These are phyloP conservation scores for Strobilomyces dryophilus DNA, from an alignment of 768 basidiomycete species.

Conservation along the genomic window DNA sequence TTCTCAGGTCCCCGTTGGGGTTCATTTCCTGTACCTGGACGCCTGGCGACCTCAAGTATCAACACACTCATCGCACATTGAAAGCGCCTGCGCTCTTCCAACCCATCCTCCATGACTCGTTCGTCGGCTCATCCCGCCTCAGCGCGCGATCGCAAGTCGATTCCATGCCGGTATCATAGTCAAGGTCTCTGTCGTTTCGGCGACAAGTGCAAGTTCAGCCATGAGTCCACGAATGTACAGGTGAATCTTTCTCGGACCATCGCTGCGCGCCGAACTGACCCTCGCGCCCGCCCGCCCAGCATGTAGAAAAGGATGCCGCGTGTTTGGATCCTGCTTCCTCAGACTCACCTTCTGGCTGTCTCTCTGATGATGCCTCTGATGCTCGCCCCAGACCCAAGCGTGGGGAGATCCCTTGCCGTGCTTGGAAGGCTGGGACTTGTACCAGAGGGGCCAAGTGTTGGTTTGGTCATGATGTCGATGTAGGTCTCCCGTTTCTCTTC, in stretches of 20 bases:
- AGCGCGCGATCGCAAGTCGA: conserved; percentile 1
- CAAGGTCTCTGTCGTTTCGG: conserved; percentile 29
- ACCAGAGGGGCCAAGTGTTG: conserved; percentile 33
- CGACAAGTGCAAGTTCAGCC: conserved; percentile 23
- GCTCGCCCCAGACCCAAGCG: conserved; percentile 20
- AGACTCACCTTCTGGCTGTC: background rate
- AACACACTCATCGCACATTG: background rate
- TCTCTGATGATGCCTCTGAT: conserved; percentile 10
- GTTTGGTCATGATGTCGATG: conserved; percentile 32
- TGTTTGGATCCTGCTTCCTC: background rate
- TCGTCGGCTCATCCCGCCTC: background rate
- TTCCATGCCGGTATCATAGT: conserved; percentile 18
- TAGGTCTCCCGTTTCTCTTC: conserved; percentile 11
- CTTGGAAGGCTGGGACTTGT: conserved; percentile 39
- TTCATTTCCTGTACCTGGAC: no score
- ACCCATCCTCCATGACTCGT: background rate
- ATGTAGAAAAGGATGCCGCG: background rate
- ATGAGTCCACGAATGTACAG: conserved; percentile 9
- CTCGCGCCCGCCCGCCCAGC: background rate
- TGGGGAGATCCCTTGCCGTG: conserved; percentile 19
- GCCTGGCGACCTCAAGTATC: background rate
- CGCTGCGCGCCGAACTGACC: background rate
- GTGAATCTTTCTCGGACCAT: background rate
- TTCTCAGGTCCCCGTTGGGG: no score
- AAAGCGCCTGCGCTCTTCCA: background rate